phyloP scores from a whole-genome alignment of 2,329 filamentous ascomycete species.

The Canariomyces notabilis region DNA sequence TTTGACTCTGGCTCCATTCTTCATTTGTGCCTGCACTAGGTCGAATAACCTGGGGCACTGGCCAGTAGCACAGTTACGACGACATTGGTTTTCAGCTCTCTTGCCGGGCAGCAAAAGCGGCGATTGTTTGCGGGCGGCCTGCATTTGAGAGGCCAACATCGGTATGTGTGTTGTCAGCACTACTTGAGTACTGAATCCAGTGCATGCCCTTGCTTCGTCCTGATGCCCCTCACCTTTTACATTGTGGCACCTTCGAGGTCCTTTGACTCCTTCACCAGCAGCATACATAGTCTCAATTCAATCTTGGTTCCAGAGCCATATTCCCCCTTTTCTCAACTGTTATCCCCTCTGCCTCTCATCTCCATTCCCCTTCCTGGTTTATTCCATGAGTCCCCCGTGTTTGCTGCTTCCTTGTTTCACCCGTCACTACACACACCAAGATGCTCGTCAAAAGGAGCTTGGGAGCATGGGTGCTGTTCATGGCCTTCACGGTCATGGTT shows the following conservation, averaged over 20 bases:
- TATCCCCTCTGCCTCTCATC: too few relatives aligned
- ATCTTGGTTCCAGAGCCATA: too few relatives aligned
- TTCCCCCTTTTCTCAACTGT: too few relatives aligned
- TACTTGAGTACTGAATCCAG: too few relatives aligned
- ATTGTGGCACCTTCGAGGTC: too few relatives aligned
- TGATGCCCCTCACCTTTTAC: background rate
- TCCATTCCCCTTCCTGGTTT: background rate
- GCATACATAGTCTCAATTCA: too few relatives aligned
- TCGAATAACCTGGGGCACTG: too few relatives aligned
- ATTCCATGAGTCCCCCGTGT: too few relatives aligned
- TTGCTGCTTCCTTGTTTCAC: too few relatives aligned
- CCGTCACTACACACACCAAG: slow-evolving; percentile 3
- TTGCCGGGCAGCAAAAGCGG: slow-evolving; percentile 17
- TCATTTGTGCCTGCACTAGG: too few relatives aligned
- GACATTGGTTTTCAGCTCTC: slow-evolving; percentile 15
- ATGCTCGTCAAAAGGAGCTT: slow-evolving; percentile 4
- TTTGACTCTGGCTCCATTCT: background rate
- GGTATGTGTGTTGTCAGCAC: slow-evolving; percentile 21
- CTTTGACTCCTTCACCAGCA: background rate
- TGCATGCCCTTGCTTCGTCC: background rate
- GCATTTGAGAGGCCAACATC: slow-evolving; percentile 9
- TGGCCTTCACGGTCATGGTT: slow-evolving; percentile 6
- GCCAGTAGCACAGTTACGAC: slow-evolving; percentile 4
- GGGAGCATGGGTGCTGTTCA: slow-evolving; percentile 6
- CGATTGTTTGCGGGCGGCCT: slow-evolving; percentile 7